These are phyloP conservation scores for Fusarium secorum DNA, from an alignment of 2,329 filamentous ascomycete genomes.

Conservation along the genomic window DNA sequence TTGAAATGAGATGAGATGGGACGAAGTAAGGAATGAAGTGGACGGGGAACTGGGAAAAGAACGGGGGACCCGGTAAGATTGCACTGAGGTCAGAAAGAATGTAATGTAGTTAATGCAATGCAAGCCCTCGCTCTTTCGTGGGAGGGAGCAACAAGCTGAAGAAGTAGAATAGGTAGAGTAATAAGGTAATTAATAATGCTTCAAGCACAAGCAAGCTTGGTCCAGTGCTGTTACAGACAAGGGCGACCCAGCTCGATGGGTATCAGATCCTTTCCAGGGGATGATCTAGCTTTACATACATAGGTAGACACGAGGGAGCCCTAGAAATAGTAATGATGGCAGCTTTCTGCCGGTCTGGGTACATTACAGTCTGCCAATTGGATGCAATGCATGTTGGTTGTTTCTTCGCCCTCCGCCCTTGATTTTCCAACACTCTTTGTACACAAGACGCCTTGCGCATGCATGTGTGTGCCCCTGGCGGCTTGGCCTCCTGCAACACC, in stretches of 20 bases:
- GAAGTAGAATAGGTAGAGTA: neutral
- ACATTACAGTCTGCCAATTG: neutral
- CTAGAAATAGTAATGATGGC: neutral
- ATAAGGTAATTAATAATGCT: neutral
- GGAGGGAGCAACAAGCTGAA: constrained; percentile 10
- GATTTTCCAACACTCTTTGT: neutral
- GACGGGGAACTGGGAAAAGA: constrained; percentile 13
- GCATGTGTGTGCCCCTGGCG: constrained; percentile 1
- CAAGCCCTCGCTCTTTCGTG: constrained; percentile 2
- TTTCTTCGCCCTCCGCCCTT: neutral
- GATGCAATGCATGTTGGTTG: neutral
- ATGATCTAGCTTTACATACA: neutral
- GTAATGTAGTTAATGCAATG: constrained; percentile 11
- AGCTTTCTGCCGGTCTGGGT: neutral
- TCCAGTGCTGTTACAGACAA: constrained; percentile 4
- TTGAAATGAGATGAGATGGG: constrained; percentile 34
- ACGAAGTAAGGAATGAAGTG: constrained; percentile 26
- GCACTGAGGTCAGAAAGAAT: constrained; percentile 29
- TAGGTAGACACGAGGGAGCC: neutral
- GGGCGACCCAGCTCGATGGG: constrained; percentile 34
- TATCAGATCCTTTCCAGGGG: constrained; percentile 16
- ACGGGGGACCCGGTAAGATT: constrained; percentile 33
- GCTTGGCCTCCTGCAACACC: constrained; percentile 8
- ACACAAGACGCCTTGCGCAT: neutral
- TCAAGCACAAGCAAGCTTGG: neutral